These are phyloP conservation scores for Botrytis byssoidea DNA, from an alignment of 2,329 filamentous ascomycete species.

Conservation along the genomic window DNA sequence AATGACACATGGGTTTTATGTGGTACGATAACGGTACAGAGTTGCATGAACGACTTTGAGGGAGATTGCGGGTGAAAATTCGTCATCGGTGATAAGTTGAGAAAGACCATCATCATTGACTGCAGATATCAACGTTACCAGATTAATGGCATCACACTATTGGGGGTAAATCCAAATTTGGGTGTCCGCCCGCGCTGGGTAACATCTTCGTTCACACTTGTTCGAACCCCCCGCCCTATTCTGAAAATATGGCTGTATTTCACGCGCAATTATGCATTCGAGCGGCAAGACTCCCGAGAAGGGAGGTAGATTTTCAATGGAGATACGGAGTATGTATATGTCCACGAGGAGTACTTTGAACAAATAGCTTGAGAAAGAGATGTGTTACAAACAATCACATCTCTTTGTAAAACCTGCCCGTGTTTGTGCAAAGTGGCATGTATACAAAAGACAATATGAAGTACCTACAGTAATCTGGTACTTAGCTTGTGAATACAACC, in stretches of 20 bases:
- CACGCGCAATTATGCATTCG: not conserved
- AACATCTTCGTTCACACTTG: not conserved
- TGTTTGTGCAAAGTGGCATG: not conserved
- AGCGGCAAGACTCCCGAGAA: not conserved
- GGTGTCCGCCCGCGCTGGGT: not conserved
- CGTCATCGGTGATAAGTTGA: not conserved
- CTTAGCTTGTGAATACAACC: not conserved
- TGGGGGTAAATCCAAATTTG: not conserved
- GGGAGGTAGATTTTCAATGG: not conserved
- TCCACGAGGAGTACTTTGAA: not conserved
- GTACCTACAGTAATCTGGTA: not conserved
- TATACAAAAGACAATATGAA: not conserved
- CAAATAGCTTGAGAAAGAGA: not conserved
- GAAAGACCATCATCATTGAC: not conserved
- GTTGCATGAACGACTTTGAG: not conserved
- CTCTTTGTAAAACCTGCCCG: not conserved
- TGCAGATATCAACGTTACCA: not conserved
- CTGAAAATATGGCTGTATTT: not conserved
- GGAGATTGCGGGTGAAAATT: not conserved
- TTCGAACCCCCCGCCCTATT: not conserved
- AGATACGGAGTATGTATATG: constrained; percentile 12
- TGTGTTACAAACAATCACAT: not conserved
- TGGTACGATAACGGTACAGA: constrained; percentile 12
- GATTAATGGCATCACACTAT: not conserved
- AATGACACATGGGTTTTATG: not conserved